A percentile compares a stretch with the other conserved stretches of the same genome.
Conservation (phyloP, 345 rosid species). For the Rhodamnia argentea region DNA sequence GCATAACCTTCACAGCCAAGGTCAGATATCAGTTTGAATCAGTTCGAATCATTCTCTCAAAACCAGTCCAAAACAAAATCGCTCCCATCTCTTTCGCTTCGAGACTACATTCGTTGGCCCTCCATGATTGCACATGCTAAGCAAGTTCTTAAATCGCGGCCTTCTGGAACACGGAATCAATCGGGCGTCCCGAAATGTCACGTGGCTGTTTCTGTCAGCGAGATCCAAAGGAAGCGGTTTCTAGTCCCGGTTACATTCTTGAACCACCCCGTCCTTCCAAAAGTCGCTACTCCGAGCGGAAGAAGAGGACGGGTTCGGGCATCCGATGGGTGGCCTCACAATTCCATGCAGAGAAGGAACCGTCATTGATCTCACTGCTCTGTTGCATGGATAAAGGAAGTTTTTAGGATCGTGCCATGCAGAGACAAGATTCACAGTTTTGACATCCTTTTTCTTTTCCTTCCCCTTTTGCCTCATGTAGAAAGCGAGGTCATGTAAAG, state of each 20-base stretch:
- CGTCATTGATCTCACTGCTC: conserved; percentile 5
- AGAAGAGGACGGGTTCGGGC: conserved; percentile 9
- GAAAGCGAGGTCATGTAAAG: neutral
- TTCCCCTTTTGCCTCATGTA: neutral
- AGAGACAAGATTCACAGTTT: neutral
- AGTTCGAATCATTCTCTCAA: neutral
- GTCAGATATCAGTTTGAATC: neutral
- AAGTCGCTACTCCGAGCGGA: neutral
- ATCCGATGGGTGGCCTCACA: conserved; percentile 16
- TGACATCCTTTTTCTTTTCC: neutral
- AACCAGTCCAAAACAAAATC: neutral
- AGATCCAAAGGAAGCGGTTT: conserved; percentile 30
- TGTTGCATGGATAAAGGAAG: neutral
- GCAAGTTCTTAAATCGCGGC: conserved; percentile 22
- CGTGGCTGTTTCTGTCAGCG: conserved; percentile 35
- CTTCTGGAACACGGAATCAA: conserved; percentile 8
- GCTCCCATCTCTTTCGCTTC: neutral
- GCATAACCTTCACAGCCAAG: neutral
- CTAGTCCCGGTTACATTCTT: conserved; percentile 5
- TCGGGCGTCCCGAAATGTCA: conserved; percentile 27
- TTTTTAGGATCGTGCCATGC: too few relatives aligned
- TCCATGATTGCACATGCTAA: conserved; percentile 20
- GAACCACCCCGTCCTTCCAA: neutral
- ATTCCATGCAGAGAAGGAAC: conserved; percentile 13
- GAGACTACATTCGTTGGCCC: neutral